Evolutionary conservation across 495 filamentous ascomycete genomes (phyloP).

Genomic region (Beverwykella pulmonaria): DNA sequence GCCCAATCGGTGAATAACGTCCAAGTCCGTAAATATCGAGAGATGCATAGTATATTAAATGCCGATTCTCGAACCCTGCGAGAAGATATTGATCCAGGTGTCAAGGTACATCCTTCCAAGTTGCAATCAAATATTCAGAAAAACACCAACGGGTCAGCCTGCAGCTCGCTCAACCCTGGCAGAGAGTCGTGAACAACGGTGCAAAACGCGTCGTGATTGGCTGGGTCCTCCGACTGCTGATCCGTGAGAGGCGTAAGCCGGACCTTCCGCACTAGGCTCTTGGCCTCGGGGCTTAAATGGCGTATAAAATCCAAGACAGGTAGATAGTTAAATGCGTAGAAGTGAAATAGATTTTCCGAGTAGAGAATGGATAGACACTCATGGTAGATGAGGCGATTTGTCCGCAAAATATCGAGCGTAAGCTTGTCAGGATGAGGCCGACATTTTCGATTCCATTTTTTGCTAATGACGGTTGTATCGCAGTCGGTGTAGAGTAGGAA

Average conservation of each 20-base stretch:
- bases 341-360: conserved; percentile 42
- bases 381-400: conserved; percentile 39
- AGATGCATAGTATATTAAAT: conserved; percentile 5
- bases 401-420: conserved; percentile 37
- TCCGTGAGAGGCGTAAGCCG: conserved; percentile 38
- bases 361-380: conserved; percentile 40
- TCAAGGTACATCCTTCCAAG: conserved; percentile 22
- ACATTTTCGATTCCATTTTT: conserved; percentile 33
- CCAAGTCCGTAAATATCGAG: conserved; percentile 3
- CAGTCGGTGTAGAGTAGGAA: conserved; percentile 39
- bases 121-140: conserved; percentile 29
- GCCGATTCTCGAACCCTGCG: not conserved
- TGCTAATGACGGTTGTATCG: conserved; percentile 31
- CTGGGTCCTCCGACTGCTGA: conserved; percentile 24
- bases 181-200: conserved; percentile 36
- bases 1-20: not conserved
- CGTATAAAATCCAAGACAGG: conserved; percentile 42
- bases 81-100: not conserved
- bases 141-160: conserved; percentile 38
- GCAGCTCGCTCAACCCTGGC: conserved; percentile 31
- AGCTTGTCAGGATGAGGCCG: conserved; percentile 26
- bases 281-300: conserved; percentile 38
- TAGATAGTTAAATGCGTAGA: conserved; percentile 41
- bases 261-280: conserved; percentile 38
- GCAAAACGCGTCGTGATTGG: conserved; percentile 37